Conservation (phyloP, 306 rosid genomes). For the Cucurbita maxima region DNA sequence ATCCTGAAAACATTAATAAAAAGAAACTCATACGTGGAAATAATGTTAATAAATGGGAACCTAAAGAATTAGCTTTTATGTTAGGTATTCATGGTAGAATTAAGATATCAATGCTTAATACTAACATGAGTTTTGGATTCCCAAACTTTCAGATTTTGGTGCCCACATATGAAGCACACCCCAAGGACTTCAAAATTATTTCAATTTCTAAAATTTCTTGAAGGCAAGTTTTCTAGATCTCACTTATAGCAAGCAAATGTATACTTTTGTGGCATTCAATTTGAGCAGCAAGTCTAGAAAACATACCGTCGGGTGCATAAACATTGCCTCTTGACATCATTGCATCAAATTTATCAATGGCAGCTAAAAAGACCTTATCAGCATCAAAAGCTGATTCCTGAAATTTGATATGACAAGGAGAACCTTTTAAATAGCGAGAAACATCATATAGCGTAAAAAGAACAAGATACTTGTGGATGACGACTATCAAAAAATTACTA, state of each 20-base stretch:
- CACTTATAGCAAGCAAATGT: neutral
- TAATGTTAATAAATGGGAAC: no score
- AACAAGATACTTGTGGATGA: neutral
- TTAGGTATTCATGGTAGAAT: neutral
- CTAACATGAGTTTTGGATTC: neutral
- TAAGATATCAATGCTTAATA: neutral
- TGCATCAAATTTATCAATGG: slow-evolving; percentile 90
- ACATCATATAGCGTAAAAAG: slow-evolving; percentile 3
- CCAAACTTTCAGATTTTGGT: neutral
- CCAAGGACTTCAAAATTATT: neutral
- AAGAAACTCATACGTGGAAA: neutral
- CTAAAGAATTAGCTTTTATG: neutral
- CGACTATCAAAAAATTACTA: neutral
- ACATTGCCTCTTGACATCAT: slow-evolving; percentile 78
- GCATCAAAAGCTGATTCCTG: slow-evolving; percentile 90
- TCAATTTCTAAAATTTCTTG: neutral
- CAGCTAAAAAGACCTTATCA: slow-evolving; percentile 85
- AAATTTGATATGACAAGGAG: slow-evolving; percentile 8
- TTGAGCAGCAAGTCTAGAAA: neutral
- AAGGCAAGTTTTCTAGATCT: neutral
- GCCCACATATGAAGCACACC: neutral
- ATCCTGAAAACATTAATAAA: neutral
- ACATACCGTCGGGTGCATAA: slow-evolving; percentile 72
- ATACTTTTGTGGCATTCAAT: neutral
- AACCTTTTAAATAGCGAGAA: neutral